Percentiles rank a stretch among this genome's conserved stretches.
Conservation (phyloP, 2,329 filamentous ascomycete species). For the Venturia nashicola region DNA sequence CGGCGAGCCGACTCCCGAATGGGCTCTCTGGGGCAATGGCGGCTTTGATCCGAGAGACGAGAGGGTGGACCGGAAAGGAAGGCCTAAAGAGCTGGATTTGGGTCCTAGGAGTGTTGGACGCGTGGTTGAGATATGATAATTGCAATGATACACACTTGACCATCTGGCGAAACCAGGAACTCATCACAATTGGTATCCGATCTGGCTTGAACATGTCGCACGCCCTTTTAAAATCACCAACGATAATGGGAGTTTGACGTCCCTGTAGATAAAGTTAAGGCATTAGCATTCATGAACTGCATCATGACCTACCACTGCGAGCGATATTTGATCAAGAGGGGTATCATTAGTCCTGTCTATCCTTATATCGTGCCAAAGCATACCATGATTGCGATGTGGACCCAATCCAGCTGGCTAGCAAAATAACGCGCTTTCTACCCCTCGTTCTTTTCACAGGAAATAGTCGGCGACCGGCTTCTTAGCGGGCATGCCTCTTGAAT, state of each 20-base stretch:
- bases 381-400: not conserved
- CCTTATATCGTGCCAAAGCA: not conserved
- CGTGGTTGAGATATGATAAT: conserved; percentile 3
- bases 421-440: not conserved
- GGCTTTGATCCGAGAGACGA: conserved; percentile 88
- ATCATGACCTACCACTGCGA: too few species aligned
- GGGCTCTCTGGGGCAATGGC: conserved; percentile 89
- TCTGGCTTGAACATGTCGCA: too few species aligned
- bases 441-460: conserved; percentile 48
- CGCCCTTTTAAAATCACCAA: too few species aligned
- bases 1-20: conserved; percentile 72
- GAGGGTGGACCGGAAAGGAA: conserved; percentile 77
- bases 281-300: too few species aligned
- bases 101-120: not conserved
- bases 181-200: not conserved
- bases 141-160: too few species aligned
- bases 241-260: too few species aligned
- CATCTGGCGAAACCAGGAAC: not conserved
- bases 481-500: conserved; percentile 91
- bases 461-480: conserved; percentile 98
- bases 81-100: conserved; percentile 17
- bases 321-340: not conserved
- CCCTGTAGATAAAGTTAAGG: too few species aligned
- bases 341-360: not conserved
- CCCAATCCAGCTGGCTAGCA: not conserved